Percentiles rank a stretch among this genome's conserved stretches.
Conservation (phyloP, 495 filamentous ascomycete genomes). For the Podospora appendiculata region DNA sequence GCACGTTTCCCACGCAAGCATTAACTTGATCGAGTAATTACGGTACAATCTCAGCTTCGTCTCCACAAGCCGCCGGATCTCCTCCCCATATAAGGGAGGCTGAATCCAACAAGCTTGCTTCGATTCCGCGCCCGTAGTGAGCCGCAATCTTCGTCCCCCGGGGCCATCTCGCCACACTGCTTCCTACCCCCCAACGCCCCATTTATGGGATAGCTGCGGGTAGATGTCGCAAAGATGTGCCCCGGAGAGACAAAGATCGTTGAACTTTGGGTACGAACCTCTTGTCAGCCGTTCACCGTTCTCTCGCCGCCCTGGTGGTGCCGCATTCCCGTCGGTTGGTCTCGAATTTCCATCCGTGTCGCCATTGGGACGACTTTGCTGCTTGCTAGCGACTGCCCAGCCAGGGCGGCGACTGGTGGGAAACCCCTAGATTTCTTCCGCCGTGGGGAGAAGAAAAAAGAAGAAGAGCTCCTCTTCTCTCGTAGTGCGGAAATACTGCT, state of each 20-base stretch:
- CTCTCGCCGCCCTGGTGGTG: neutral
- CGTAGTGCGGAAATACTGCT: neutral
- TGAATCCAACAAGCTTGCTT: slow-evolving; percentile 39
- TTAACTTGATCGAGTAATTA: slow-evolving; percentile 93
- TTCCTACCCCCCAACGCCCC: neutral
- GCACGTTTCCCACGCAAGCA: slow-evolving; percentile 90
- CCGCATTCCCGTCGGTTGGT: neutral
- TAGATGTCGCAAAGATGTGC: neutral
- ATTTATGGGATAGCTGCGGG: neutral
- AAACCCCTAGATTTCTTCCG: too few species aligned
- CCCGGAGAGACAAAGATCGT: neutral
- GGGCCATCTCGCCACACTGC: neutral
- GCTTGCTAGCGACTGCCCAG: too few species aligned
- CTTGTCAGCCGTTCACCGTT: slow-evolving; percentile 1
- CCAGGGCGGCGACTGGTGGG: too few species aligned
- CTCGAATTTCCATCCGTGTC: too few species aligned
- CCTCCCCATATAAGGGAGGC: slow-evolving; percentile 30
- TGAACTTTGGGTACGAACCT: slow-evolving; percentile 17
- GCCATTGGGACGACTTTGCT: too few species aligned
- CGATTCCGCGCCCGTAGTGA: slow-evolving; percentile 79
- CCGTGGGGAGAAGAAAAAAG: too few species aligned
- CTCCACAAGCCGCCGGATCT: slow-evolving; percentile 27
- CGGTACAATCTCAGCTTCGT: slow-evolving; percentile 85
- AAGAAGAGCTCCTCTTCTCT: neutral
- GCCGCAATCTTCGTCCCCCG: slow-evolving; percentile 43